Evolutionary conservation across 176 grass and related monocot species (phyloP), one percentile per base, ranked within the genome.

Genomic region (Poa annua): DNA sequence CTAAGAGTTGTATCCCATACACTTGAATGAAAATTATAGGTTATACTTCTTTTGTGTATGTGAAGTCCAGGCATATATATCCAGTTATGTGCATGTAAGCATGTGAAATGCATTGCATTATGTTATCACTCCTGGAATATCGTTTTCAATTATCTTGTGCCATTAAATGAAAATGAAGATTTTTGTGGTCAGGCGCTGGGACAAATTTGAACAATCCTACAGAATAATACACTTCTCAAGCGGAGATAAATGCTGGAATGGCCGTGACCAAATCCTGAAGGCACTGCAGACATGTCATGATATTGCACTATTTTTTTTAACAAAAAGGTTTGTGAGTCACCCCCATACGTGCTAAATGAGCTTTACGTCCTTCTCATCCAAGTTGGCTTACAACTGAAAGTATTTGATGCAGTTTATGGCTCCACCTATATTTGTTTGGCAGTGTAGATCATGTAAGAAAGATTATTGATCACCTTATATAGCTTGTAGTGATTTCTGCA

Each of bases 221-320:
- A 85, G 93, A 79, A n/a, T 92, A 65, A 89, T 99, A 93, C 67
- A 73, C 71, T 99, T 99, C 71, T 83, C 91, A 39, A 96, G 86
- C 66, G 96, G 96, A 81, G 93, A 99, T 74, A 91, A 7, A 39
- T 99, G 96, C 85, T 99, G 96, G 96, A 99, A 96, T 85, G 96
- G 96, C 32, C 96, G 93, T 20, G 85, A 99, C 79, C 77, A 93
- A 93, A 96, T 93, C 83, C 52, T 99, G 10, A 99, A 92, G 91
- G 91, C 96, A 85, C 53, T 74, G n/a, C n/a, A n/a, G n/a, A n/a
- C n/a, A n/a, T n/a, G n/a, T n/a, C n/a, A n/a, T n/a, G n/a, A n/a
- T n/a, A n/a, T n/a, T n/a, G n/a, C n/a, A n/a, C n/a, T n/a, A n/a
- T n/a, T n/a, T n/a, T n/a, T n/a, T n/a, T n/a, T n/a, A n/a, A n/a